These are phyloP conservation scores for Adansonia grandidieri DNA, from an alignment of 441 rosid species.

Conservation along the genomic window DNA sequence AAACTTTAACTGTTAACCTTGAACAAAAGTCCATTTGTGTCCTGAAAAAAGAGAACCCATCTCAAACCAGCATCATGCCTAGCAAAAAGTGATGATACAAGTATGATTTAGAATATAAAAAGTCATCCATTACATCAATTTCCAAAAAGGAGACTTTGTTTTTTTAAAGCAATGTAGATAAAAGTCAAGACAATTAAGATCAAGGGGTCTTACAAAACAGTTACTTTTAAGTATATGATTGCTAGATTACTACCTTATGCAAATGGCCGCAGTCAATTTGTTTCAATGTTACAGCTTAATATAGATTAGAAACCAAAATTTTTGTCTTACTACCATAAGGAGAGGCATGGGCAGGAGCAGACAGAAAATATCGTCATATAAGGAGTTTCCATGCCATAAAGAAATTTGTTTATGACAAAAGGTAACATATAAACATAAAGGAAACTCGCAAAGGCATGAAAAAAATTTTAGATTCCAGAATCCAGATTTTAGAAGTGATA, in stretches of 20 bases:
- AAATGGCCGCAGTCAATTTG: neutral
- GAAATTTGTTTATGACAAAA: neutral
- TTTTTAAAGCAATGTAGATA: neutral
- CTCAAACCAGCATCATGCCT: slow-evolving; percentile 79
- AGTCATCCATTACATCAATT: slow-evolving; percentile 1
- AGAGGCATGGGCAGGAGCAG: slow-evolving; percentile 9
- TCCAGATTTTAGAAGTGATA: slow-evolving; percentile 21
- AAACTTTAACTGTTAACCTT: slow-evolving; percentile 55
- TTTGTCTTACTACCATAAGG: neutral
- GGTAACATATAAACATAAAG: neutral
- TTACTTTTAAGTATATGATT: neutral
- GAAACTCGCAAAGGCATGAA: slow-evolving; percentile 16
- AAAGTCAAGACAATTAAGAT: neutral
- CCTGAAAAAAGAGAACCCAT: slow-evolving; percentile 98
- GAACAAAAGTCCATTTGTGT: slow-evolving; percentile 95
- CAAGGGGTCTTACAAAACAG: neutral
- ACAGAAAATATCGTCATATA: slow-evolving; percentile 13
- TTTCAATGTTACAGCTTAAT: neutral
- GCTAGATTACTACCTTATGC: slow-evolving; percentile 11
- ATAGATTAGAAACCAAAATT: neutral
- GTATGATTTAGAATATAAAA: neutral
- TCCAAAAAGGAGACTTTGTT: neutral
- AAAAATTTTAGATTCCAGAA: neutral
- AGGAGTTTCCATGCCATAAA: neutral
- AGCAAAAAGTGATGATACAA: slow-evolving; percentile 22